Evolutionary conservation across 768 basidiomycete genomes (phyloP).

Genomic region (Lentinula aciculospora): DNA sequence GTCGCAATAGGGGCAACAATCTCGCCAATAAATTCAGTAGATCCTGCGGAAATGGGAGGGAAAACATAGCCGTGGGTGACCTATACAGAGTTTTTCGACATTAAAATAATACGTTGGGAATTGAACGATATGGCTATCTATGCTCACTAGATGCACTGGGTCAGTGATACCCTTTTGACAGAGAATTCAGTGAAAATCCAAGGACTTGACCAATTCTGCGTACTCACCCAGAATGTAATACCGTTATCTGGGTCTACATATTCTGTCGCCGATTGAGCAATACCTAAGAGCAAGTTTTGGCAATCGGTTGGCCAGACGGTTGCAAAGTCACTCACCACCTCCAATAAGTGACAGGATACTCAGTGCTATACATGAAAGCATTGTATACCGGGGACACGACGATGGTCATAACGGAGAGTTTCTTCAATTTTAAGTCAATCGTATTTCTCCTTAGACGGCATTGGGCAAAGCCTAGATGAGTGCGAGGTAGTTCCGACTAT

Average conservation of each 20-base stretch:
- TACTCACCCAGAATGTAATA: slow-evolving; percentile 35
- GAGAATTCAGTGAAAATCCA: background rate
- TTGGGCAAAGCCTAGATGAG: background rate
- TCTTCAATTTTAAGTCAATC: background rate
- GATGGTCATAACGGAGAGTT: background rate
- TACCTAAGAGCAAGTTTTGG: slow-evolving; percentile 21
- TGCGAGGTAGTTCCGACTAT: slow-evolving; percentile 13
- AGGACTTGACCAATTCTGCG: background rate
- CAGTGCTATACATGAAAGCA: slow-evolving; percentile 16
- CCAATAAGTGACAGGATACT: slow-evolving; percentile 23
- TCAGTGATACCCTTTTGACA: slow-evolving; percentile 29
- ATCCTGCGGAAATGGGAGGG: slow-evolving; percentile 36
- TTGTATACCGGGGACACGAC: background rate
- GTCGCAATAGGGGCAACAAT: slow-evolving; percentile 49
- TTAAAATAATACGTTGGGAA: slow-evolving; percentile 5
- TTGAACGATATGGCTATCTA: slow-evolving; percentile 26
- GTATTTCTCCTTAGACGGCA: background rate
- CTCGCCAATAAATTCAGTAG: slow-evolving; percentile 56
- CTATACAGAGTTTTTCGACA: background rate
- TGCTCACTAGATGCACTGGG: slow-evolving; percentile 33
- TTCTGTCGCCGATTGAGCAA: slow-evolving; percentile 35
- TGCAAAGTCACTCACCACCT: slow-evolving; percentile 18
- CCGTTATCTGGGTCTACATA: slow-evolving; percentile 52
- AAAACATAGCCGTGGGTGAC: slow-evolving; percentile 39
- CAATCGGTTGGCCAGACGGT: background rate